phyloP scores from a whole-genome alignment of 164 flowering plant genomes.

The Dillenia turbinata region DNA sequence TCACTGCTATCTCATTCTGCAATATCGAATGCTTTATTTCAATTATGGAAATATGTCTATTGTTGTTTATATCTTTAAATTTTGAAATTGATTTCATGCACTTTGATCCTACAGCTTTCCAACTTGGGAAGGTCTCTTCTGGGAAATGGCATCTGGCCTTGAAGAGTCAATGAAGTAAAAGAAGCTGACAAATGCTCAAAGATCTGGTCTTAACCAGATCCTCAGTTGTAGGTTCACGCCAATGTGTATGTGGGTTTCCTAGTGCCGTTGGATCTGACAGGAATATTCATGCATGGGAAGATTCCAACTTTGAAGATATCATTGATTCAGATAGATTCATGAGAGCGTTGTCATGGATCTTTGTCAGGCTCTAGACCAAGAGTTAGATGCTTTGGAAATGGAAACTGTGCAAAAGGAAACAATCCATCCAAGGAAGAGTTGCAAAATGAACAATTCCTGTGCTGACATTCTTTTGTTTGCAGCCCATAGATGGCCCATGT shows the following conservation, averaged over 20 bases:
- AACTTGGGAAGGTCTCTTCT: slow-evolving; percentile 99
- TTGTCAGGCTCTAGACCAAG: slow-evolving; percentile 96
- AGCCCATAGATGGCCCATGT: slow-evolving; percentile 99
- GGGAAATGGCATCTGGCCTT: slow-evolving; percentile 99
- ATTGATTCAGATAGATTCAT: slow-evolving; percentile 92
- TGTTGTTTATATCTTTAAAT: background rate
- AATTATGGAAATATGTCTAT: too few relatives aligned
- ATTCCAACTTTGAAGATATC: slow-evolving; percentile 98
- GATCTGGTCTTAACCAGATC: slow-evolving; percentile 98
- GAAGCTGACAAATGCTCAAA: slow-evolving; percentile 96
- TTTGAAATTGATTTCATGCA: slow-evolving; percentile 2
- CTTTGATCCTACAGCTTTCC: slow-evolving; percentile 65
- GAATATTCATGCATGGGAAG: slow-evolving; percentile 99
- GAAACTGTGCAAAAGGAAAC: slow-evolving; percentile 99
- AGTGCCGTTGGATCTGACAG: slow-evolving; percentile 93
- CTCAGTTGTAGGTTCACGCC: slow-evolving; percentile 98
- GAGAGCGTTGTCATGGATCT: slow-evolving; percentile 99
- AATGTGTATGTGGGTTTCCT: slow-evolving; percentile 99
- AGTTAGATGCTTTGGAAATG: slow-evolving; percentile 95
- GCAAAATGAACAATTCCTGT: slow-evolving; percentile 99
- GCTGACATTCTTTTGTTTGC: slow-evolving; percentile 98
- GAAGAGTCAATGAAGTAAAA: slow-evolving; percentile 99
- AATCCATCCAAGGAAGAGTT: slow-evolving; percentile 98
- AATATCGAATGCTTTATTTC: too few relatives aligned
- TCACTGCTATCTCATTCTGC: too few relatives aligned